These are phyloP conservation scores for Epichloe gansuensis DNA, from an alignment of 2,329 filamentous ascomycete genomes.

Conservation along the genomic window DNA sequence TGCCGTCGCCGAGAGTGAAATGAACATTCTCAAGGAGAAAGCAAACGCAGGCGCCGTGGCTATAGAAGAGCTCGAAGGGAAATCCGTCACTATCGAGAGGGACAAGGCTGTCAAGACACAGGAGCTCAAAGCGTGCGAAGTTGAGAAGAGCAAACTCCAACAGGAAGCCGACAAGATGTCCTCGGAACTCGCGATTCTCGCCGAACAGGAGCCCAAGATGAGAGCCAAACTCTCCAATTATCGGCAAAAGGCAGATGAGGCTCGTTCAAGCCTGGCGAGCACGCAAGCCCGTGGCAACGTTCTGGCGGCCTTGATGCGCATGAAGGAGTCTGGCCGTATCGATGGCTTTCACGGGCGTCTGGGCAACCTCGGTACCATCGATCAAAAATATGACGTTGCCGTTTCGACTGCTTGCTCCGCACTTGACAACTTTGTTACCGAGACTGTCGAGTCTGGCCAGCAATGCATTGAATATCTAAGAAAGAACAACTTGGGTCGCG, in stretches of 20 bases:
- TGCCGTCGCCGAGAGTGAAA: conserved; percentile 86
- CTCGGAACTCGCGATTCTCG: conserved; percentile 59
- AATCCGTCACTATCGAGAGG: conserved; percentile 62
- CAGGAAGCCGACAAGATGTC: conserved; percentile 63
- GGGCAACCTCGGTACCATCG: conserved; percentile 87
- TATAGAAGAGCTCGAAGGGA: conserved; percentile 69
- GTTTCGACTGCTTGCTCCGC: conserved; percentile 91
- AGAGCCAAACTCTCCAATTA: conserved; percentile 78
- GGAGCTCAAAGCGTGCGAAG: conserved; percentile 66
- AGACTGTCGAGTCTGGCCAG: conserved; percentile 89
- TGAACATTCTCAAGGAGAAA: conserved; percentile 82
- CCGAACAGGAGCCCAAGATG: conserved; percentile 67
- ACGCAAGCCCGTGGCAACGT: conserved; percentile 92
- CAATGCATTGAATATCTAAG: conserved; percentile 96
- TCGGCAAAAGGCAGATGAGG: conserved; percentile 91
- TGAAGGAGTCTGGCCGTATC: conserved; percentile 92
- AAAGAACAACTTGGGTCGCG: conserved; percentile 92
- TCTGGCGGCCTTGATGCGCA: conserved; percentile 78
- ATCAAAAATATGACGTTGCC: conserved; percentile 90
- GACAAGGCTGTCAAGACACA: conserved; percentile 56
- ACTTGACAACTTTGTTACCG: conserved; percentile 92
- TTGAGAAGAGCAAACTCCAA: conserved; percentile 58
- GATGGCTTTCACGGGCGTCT: conserved; percentile 94
- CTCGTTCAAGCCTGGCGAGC: conserved; percentile 75
- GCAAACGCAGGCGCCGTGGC: conserved; percentile 78